Evolutionary conservation across 2,329 filamentous ascomycete species (phyloP).

Genomic region (Diaporthe sp.): DNA sequence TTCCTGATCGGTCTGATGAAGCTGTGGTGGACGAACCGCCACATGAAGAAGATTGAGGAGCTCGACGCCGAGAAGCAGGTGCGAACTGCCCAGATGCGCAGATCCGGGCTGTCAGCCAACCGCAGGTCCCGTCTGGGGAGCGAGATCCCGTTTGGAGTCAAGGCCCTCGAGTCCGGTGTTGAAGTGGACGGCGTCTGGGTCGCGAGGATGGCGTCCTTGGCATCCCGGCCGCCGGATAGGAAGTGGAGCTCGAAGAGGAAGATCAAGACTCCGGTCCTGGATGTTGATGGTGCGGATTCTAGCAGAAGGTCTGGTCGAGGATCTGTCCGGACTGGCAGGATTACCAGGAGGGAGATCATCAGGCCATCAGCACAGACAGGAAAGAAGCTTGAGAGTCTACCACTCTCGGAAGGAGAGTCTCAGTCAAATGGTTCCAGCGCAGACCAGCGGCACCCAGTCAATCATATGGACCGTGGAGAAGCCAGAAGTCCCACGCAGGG

Average conservation of each 20-base stretch:
- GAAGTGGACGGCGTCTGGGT: constrained; percentile 90
- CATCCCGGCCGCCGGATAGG: constrained; percentile 33
- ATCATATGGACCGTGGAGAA: neutral
- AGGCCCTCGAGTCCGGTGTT: constrained; percentile 85
- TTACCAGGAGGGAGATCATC: constrained; percentile 34
- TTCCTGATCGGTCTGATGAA: constrained; percentile 77
- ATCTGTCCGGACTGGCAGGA: constrained; percentile 27
- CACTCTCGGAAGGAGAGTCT: constrained; percentile 9
- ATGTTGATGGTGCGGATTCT: constrained; percentile 3
- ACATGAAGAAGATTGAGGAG: constrained; percentile 68
- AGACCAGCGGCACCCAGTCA: neutral
- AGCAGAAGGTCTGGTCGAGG: constrained; percentile 19
- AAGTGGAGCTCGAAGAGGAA: constrained; percentile 39
- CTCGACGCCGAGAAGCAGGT: constrained; percentile 76
- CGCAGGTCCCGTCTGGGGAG: constrained; percentile 50
- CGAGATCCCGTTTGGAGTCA: constrained; percentile 87
- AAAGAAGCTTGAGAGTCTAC: constrained; percentile 30
- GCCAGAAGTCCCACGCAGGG: neutral
- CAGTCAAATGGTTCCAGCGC: neutral
- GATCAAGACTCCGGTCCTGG: constrained; percentile 32
- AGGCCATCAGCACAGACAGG: constrained; percentile 29
- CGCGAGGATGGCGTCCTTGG: constrained; percentile 62
- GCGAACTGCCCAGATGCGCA: constrained; percentile 65
- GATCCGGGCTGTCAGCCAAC: constrained; percentile 61
- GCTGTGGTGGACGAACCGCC: constrained; percentile 71